A percentile compares a stretch with the other conserved stretches of the same genome.
Conservation (phyloP, 2,329 filamentous ascomycete species). For the Ophioceras dolichostomum region DNA sequence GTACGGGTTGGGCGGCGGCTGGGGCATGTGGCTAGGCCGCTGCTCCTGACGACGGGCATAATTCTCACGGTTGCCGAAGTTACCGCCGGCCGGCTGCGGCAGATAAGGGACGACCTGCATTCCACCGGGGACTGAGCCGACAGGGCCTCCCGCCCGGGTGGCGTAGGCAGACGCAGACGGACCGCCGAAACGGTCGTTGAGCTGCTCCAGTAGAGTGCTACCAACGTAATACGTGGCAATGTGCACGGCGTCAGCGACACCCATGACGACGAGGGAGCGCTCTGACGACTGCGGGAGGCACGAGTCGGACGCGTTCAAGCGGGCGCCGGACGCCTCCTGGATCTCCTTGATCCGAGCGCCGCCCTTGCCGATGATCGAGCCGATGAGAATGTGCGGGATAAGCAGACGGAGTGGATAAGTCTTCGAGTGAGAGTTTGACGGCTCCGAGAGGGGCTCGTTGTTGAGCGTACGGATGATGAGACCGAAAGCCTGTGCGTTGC, state of each 20-base stretch:
- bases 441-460: constrained; percentile 80
- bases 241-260: constrained; percentile 94
- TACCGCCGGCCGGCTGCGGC: constrained; percentile 82
- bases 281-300: constrained; percentile 92
- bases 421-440: constrained; percentile 89
- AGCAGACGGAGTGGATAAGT: constrained; percentile 92
- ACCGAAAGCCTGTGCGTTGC: constrained; percentile 63
- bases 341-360: constrained; percentile 96
- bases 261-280: constrained; percentile 93
- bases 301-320: constrained; percentile 90
- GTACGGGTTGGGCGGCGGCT: constrained; percentile 51
- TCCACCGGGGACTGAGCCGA: constrained; percentile 86
- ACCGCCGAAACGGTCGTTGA: constrained; percentile 92
- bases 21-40: constrained; percentile 40
- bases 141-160: constrained; percentile 83
- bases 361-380: constrained; percentile 96
- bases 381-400: constrained; percentile 93
- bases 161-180: constrained; percentile 96
- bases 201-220: constrained; percentile 92
- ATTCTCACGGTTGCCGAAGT: constrained; percentile 83
- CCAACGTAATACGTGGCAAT: constrained; percentile 98
- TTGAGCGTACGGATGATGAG: constrained; percentile 96
- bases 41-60: constrained; percentile 66
- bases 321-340: constrained; percentile 91
- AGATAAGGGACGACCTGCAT: constrained; percentile 99